These are phyloP conservation scores for Eucalyptus rudis DNA, from an alignment of 345 rosid species.

Conservation along the genomic window DNA sequence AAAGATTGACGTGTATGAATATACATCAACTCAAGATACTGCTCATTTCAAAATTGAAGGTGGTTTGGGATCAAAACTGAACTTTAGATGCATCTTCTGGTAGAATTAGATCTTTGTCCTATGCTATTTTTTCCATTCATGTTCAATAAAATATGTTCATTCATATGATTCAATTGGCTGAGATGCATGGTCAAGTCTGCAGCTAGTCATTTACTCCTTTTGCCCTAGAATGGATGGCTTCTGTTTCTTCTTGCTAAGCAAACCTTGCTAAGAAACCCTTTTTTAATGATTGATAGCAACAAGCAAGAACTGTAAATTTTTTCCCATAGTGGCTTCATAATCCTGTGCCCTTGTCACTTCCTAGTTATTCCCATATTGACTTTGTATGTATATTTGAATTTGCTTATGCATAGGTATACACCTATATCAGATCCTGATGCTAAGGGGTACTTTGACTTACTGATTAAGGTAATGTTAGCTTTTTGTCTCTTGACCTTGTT, in stretches of 20 bases:
- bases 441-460: constrained; percentile 79
- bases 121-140: neutral
- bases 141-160: neutral
- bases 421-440: constrained; percentile 90
- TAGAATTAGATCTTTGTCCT: neutral
- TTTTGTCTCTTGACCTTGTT: neutral
- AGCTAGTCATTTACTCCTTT: neutral
- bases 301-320: neutral
- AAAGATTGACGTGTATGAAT: neutral
- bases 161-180: neutral
- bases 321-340: neutral
- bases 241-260: neutral
- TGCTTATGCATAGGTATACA: constrained; percentile 52
- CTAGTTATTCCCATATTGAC: neutral
- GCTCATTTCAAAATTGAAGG: neutral
- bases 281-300: neutral
- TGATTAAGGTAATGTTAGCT: constrained; percentile 58
- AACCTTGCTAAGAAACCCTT: neutral
- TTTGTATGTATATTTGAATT: neutral
- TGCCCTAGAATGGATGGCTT: neutral
- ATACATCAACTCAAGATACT: neutral
- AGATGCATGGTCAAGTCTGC: neutral
- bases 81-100: neutral
- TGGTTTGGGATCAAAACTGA: neutral
- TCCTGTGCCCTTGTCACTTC: neutral